Percentiles rank a stretch among this genome's conserved stretches.
Evolutionary conservation across 441 rosid genomes (phyloP).

Genomic region (Adansonia grandidieri): DNA sequence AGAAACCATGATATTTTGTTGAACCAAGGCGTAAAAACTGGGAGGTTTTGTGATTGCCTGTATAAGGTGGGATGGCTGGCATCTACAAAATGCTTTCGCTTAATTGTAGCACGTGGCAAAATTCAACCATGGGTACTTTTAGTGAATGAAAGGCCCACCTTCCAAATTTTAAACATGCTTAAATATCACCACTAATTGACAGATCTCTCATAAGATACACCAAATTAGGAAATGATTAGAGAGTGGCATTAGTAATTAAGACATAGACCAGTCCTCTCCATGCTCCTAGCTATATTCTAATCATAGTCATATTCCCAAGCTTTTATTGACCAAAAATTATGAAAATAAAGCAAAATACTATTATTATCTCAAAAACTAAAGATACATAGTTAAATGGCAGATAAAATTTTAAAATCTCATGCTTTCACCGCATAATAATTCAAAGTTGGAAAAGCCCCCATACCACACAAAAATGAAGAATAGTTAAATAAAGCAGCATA

Average conservation of each 20-base stretch:
- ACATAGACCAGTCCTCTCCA: not conserved
- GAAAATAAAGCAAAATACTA: not conserved
- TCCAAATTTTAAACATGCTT: not conserved
- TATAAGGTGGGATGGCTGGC: not conserved
- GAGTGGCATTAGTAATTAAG: not conserved
- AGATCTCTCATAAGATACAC: no score
- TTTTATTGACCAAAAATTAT: not conserved
- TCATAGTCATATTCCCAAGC: not conserved
- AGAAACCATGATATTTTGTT: not conserved
- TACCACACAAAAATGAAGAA: constrained; percentile 98
- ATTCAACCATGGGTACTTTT: not conserved
- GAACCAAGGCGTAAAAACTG: not conserved
- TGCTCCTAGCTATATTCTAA: not conserved
- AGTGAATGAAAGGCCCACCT: not conserved
- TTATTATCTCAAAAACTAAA: no score
- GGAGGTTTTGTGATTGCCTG: not conserved
- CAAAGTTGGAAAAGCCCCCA: constrained; percentile 29
- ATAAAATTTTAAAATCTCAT: not conserved
- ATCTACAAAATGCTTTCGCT: no score
- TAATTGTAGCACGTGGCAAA: no score
- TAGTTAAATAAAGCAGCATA: constrained; percentile 37
- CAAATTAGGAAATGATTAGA: not conserved
- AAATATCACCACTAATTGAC: no score
- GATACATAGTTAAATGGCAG: not conserved
- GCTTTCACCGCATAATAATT: not conserved